Evolutionary conservation across 202 grass and related monocot genomes (phyloP), one percentile per base, ranked within the genome.

Genomic region (Saccharum hybrid): DNA sequence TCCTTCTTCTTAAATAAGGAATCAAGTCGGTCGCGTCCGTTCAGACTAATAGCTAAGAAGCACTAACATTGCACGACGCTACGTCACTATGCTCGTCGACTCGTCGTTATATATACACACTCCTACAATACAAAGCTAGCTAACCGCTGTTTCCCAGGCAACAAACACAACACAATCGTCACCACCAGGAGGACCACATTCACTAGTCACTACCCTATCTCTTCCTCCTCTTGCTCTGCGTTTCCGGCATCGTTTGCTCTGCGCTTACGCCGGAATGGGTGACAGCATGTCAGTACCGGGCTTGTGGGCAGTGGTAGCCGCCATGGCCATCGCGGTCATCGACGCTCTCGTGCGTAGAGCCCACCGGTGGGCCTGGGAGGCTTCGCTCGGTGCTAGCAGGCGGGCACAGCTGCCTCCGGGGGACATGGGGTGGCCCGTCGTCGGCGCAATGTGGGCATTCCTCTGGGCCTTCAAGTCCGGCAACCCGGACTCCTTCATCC

Each of bases 371-470:
- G 12, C 41, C 5, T 46, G 41, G 40, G 68, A 46, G 41, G 40
- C 68, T 3, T 71, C 68, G 40, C 68, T 71, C 12, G 63, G 86
- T 42, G 6, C 77, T 64, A 46, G 14, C 66, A 42, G 83, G 45
- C 28, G 86, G 4, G 6, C 85, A 38, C 48, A 38, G 83, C 69
- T 98, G 70, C 92, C 96, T 77, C 90, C 96, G 72, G 92, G 95
- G 18, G 87, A 90, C 46, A 93, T 98, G 90, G 95, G 95, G 1
- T 94, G 89, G 83, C 96, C 95, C 7, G 2, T 95, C 41, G 77
- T 98, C 80, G 92, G 92, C 65, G 87, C 79, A 77, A 98, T 98
- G 92, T 85, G 82, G 87, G 63, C 81, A 26, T 98, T 98, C 79
- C 92, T 98, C 85, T 74, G 83, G 9, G 92, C 90, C 23, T 98